Conservation (phyloP, 2,329 filamentous ascomycete genomes). For the Pseudogymnoascus sp. region DNA sequence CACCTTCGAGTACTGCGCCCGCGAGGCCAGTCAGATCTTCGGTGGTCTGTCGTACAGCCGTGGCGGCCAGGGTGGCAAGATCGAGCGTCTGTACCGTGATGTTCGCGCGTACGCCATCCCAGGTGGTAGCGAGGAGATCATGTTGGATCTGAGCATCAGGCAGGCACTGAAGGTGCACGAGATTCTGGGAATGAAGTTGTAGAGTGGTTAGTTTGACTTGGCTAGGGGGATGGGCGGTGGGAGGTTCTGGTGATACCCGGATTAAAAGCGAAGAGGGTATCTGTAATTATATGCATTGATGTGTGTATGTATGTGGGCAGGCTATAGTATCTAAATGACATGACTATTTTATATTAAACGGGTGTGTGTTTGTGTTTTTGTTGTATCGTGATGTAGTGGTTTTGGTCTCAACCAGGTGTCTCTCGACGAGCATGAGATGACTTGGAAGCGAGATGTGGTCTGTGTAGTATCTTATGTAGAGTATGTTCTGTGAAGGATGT, state of each 20-base stretch:
- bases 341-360: not conserved
- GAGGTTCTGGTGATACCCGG: not conserved
- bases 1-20: slow-evolving; percentile 95
- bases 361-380: not conserved
- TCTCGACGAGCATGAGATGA: not conserved
- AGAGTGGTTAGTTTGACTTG: slow-evolving; percentile 4
- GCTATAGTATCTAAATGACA: slow-evolving; percentile 3
- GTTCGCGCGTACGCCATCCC: slow-evolving; percentile 95
- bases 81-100: slow-evolving; percentile 90
- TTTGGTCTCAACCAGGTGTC: not conserved
- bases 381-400: not conserved
- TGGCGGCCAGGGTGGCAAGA: slow-evolving; percentile 89
- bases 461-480: not conserved
- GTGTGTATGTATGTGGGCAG: not conserved
- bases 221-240: not conserved
- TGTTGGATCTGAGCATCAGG: slow-evolving; percentile 92
- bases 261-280: slow-evolving; percentile 1
- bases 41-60: slow-evolving; percentile 87
- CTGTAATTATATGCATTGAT: slow-evolving; percentile 6
- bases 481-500: not conserved
- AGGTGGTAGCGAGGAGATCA: slow-evolving; percentile 94
- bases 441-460: not conserved
- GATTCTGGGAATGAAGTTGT: slow-evolving; percentile 93
- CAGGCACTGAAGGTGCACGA: slow-evolving; percentile 84
- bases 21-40: slow-evolving; percentile 96